These are phyloP conservation scores for Pseudopyrenochaeta lycopersici DNA, from an alignment of 2,329 filamentous ascomycete species.

Conservation along the genomic window DNA sequence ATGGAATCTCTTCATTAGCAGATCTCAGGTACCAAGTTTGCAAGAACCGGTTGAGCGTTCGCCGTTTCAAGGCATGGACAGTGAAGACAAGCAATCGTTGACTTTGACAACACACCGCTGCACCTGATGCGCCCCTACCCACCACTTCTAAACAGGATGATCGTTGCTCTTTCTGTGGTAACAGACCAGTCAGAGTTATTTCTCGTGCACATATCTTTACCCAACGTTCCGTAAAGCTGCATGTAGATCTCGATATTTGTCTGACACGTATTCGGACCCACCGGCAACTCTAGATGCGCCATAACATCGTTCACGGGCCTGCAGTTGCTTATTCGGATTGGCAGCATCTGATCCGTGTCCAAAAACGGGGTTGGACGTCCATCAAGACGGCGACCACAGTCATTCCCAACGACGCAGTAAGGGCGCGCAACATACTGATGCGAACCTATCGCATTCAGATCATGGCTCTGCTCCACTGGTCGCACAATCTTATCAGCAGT, in stretches of 20 bases:
- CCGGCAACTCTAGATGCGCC: slow-evolving; percentile 1
- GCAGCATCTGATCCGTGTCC: slow-evolving; percentile 7
- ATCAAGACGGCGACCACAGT: background rate
- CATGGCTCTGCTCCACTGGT: too few species aligned
- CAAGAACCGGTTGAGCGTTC: slow-evolving; percentile 6
- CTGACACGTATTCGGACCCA: slow-evolving; percentile 5
- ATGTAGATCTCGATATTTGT: slow-evolving; percentile 1
- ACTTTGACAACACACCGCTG: slow-evolving; percentile 12
- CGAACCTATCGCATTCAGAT: background rate
- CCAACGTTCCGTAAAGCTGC: slow-evolving; percentile 1
- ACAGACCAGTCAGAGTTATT: background rate
- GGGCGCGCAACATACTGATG: background rate
- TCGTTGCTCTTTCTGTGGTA: background rate
- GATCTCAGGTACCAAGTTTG: slow-evolving; percentile 1
- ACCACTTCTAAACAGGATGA: background rate
- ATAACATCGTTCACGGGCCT: slow-evolving; percentile 9
- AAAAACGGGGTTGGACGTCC: background rate
- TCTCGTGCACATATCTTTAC: background rate
- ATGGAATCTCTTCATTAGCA: background rate
- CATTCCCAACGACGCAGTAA: background rate
- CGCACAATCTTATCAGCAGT: too few species aligned
- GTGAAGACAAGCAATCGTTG: slow-evolving; percentile 1
- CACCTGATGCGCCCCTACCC: slow-evolving; percentile 1
- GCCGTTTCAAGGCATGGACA: slow-evolving; percentile 7
- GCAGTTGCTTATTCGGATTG: slow-evolving; percentile 8